These are phyloP conservation scores for Sarocladium oryzae DNA, from an alignment of 2,329 filamentous ascomycete species.

Conservation along the genomic window DNA sequence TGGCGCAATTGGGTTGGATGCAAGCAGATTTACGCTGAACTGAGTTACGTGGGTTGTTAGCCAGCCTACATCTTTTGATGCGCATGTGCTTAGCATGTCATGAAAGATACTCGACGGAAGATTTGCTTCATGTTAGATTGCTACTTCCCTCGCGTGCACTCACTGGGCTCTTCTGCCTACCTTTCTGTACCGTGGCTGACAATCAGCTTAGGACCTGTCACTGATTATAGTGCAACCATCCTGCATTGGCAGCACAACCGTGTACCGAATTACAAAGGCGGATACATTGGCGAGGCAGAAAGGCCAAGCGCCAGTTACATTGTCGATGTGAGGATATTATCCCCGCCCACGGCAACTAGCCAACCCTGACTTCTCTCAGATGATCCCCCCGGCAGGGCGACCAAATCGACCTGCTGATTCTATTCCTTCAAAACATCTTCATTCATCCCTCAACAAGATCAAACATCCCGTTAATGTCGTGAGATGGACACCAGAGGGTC, in stretches of 20 bases:
- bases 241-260: slow-evolving; percentile 88
- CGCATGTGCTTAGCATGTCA: too few relatives aligned
- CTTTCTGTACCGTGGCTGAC: background rate
- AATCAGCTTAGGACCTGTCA: slow-evolving; percentile 64
- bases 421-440: slow-evolving; percentile 89
- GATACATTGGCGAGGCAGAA: slow-evolving; percentile 68
- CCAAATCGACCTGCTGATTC: slow-evolving; percentile 72
- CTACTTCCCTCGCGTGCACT: too few relatives aligned
- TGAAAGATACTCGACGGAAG: too few relatives aligned
- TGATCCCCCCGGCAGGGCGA: slow-evolving; percentile 78
- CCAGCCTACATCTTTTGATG: too few relatives aligned
- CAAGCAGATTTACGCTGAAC: too few relatives aligned
- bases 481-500: slow-evolving; percentile 93
- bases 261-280: slow-evolving; percentile 59
- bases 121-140: too few relatives aligned
- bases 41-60: too few relatives aligned
- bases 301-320: slow-evolving; percentile 85
- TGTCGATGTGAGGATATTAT: slow-evolving; percentile 59
- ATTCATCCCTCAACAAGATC: slow-evolving; percentile 97
- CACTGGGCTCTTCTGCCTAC: too few relatives aligned
- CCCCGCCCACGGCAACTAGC: background rate
- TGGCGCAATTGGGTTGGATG: background rate
- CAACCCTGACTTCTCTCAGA: slow-evolving; percentile 43
- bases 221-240: slow-evolving; percentile 86
- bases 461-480: slow-evolving; percentile 97